A percentile compares a stretch with the other conserved stretches of the same genome.
Conservation (phyloP, 2,329 filamentous ascomycete genomes). For the Trichothecium roseum region DNA sequence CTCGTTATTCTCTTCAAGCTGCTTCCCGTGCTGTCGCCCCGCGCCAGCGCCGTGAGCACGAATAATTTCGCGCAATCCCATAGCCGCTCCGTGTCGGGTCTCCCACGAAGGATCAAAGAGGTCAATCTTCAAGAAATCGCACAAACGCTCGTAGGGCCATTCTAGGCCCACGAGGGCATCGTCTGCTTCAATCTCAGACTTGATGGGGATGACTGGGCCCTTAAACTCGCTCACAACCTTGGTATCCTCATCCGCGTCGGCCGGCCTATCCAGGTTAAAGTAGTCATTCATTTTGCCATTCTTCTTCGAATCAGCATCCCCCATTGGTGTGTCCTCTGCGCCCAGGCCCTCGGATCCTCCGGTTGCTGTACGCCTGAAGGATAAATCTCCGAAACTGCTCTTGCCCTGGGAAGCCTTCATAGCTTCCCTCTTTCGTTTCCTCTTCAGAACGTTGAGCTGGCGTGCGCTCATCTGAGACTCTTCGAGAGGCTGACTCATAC, state of each 20-base stretch:
- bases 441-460: constrained; percentile 88
- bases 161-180: constrained; percentile 67
- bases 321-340: constrained; percentile 44
- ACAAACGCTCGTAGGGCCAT: constrained; percentile 91
- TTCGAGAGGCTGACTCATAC: constrained; percentile 37
- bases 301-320: constrained; percentile 42
- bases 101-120: constrained; percentile 94
- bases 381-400: constrained; percentile 79
- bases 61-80: constrained; percentile 85
- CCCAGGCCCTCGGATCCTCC: constrained; percentile 50
- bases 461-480: constrained; percentile 75
- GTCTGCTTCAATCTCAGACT: constrained; percentile 75
- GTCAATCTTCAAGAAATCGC: constrained; percentile 87
- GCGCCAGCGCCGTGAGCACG: constrained; percentile 86
- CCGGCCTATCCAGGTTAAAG: constrained; percentile 74
- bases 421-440: constrained; percentile 83
- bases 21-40: constrained; percentile 63
- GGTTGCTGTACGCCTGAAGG: constrained; percentile 52
- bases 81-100: constrained; percentile 87
- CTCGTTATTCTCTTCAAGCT: constrained; percentile 61
- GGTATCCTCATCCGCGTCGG: constrained; percentile 73
- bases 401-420: constrained; percentile 81
- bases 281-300: constrained; percentile 68
- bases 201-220: constrained; percentile 68
- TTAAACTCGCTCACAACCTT: constrained; percentile 97